Conservation (phyloP, 1,284 basidiomycete species). For the Cryptococcus deneoformans region DNA sequence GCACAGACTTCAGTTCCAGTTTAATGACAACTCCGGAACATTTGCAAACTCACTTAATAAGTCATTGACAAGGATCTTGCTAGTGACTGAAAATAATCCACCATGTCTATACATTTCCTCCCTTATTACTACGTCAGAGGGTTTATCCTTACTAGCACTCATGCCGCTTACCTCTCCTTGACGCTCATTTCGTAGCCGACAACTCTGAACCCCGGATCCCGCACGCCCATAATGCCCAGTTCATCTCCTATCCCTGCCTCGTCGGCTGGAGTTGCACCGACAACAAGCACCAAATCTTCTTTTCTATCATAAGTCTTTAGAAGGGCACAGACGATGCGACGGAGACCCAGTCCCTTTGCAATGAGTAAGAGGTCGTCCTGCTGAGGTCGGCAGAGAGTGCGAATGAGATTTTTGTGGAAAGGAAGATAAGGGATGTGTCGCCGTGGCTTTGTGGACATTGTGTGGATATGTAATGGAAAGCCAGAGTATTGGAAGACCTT, state of each 20-base stretch:
- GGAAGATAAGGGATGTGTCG: constrained; percentile 48
- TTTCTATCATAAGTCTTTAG: constrained; percentile 91
- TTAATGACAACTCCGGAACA: neutral
- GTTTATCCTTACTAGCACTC: neutral
- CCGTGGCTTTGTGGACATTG: too few relatives aligned
- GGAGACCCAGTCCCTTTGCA: constrained; percentile 80
- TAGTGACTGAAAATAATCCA: constrained; percentile 88
- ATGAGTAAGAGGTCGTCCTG: constrained; percentile 79
- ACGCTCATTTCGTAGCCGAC: constrained; percentile 80
- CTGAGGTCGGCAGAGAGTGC: constrained; percentile 57
- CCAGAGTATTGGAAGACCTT: too few relatives aligned
- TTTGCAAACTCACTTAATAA: constrained; percentile 62
- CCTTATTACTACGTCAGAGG: constrained; percentile 50
- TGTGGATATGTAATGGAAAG: too few relatives aligned
- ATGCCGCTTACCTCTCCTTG: constrained; percentile 65
- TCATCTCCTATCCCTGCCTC: constrained; percentile 90
- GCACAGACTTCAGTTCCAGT: neutral
- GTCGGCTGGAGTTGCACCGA: constrained; percentile 74
- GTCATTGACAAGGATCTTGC: constrained; percentile 91
- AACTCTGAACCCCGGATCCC: constrained; percentile 77
- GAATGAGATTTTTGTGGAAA: constrained; percentile 51
- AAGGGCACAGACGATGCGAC: constrained; percentile 74
- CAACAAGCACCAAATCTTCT: constrained; percentile 75
- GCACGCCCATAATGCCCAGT: constrained; percentile 84
- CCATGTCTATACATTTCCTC: constrained; percentile 81